These are phyloP conservation scores for Rubroboletus pulcherrimus DNA, from an alignment of 768 basidiomycete genomes.

Conservation along the genomic window DNA sequence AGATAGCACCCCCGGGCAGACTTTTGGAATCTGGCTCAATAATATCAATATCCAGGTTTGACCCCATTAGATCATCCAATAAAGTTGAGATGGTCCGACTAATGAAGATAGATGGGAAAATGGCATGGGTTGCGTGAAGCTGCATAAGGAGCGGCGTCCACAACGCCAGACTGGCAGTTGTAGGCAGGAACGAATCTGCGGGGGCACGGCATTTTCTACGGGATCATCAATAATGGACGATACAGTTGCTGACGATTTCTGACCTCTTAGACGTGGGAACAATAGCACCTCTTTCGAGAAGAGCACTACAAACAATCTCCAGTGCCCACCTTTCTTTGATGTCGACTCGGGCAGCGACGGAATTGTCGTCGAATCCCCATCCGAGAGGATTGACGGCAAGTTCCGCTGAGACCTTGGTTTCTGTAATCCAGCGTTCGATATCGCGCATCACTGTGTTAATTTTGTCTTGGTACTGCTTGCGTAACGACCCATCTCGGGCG, in stretches of 20 bases:
- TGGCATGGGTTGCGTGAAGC: slow-evolving; percentile 51
- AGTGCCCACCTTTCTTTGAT: slow-evolving; percentile 63
- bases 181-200: slow-evolving; percentile 44
- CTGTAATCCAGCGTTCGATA: slow-evolving; percentile 75
- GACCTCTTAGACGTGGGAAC: slow-evolving; percentile 87
- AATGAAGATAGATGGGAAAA: slow-evolving; percentile 49
- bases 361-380: slow-evolving; percentile 38
- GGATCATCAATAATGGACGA: slow-evolving; percentile 1
- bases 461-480: slow-evolving; percentile 45
- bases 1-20: slow-evolving; percentile 38
- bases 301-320: slow-evolving; percentile 59
- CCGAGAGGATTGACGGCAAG: slow-evolving; percentile 42
- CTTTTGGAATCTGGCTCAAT: slow-evolving; percentile 18
- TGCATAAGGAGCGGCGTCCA: slow-evolving; percentile 67
- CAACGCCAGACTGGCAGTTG: slow-evolving; percentile 47
- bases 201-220: slow-evolving; percentile 54
- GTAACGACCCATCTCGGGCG: slow-evolving; percentile 62
- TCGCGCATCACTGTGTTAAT: slow-evolving; percentile 52
- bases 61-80: slow-evolving; percentile 14
- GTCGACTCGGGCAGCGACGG: slow-evolving; percentile 39
- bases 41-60: slow-evolving; percentile 13
- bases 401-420: slow-evolving; percentile 62
- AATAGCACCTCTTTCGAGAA: slow-evolving; percentile 69
- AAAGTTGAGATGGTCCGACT: slow-evolving; percentile 41
- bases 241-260: slow-evolving; percentile 14